Base-by-base conservation (phyloP, 225 moss, liverwort and hornwort species). In the Thuidium tamariscinum region DNA sequence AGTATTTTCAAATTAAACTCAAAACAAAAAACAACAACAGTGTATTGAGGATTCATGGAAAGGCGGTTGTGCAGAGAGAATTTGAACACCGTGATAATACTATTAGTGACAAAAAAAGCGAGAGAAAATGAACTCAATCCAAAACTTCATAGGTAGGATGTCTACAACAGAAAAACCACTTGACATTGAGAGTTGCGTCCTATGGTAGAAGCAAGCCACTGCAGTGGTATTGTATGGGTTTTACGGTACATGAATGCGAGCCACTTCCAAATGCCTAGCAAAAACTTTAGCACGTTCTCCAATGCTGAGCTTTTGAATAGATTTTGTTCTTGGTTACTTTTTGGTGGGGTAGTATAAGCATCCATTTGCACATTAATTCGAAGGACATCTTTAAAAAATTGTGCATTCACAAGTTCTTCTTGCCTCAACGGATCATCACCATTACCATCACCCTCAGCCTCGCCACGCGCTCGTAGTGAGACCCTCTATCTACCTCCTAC, bases 71-170 rank as follows among this genome's bases (percentile, higher is more conserved):
- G n/a, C 9, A 65, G 0, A 18, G 16, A n/a, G 16, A n/a, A 65
- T 19, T 65, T 2, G n/a, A 65, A 65, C 0, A 10, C 64, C 1
- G 5, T 19, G 16, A n/a, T n/a, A n/a, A 11, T 19, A 65, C 65
- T 65, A n/a, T 65, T 65, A 19, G 10, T 65, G 19, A n/a, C 19
- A 65, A 19, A 65, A 65, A n/a, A 65, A 19, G 19, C 65, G 5
- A 1, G 19, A 65, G 20, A 19, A n/a, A 1, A 0, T 19, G 4
- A 65, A 65, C 19, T n/a, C 3, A 19, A 0, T 65, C 19, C n/a
- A n/a, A 65, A 65, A 65, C n/a, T 65, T 65, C 5, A 10, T 36
- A 65, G 20, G n/a, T 65, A 19, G 20, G 65, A 65, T 65, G n/a
- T 34, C 65, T 20, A 65, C n/a, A 65, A n/a, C 2, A n/a, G 5